Conservation (phyloP, 164 flowering plant species). For the Dillenia suffruticosa region DNA sequence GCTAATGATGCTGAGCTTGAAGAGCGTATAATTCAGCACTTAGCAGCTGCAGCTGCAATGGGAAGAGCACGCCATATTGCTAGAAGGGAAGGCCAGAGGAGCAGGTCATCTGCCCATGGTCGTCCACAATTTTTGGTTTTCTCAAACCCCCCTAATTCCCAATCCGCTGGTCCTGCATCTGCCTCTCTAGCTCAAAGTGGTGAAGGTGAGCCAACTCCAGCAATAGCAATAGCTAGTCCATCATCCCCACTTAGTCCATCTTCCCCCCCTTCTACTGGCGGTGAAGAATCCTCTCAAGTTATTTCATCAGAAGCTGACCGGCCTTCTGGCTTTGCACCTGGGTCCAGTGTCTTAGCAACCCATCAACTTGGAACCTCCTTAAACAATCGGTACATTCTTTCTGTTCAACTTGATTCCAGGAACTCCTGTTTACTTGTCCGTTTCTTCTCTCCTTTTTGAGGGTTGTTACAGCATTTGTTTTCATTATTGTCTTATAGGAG, state of each 20-base stretch:
- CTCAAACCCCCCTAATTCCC: conserved; percentile 18
- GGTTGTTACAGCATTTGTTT: not conserved
- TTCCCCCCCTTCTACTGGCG: conserved; percentile 19
- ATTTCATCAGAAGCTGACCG: conserved; percentile 25
- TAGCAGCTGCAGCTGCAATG: conserved; percentile 52
- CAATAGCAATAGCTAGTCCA: conserved; percentile 21
- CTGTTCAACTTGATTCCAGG: conserved; percentile 10
- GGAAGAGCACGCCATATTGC: conserved; percentile 36
- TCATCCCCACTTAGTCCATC: conserved; percentile 24
- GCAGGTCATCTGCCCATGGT: conserved; percentile 25
- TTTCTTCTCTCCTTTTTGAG: conserved; percentile 3
- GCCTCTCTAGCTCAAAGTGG: conserved; percentile 23
- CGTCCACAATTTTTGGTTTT: conserved; percentile 28
- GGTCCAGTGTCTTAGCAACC: conserved; percentile 19
- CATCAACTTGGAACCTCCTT: conserved; percentile 23
- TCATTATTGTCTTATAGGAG: conserved; percentile 24
- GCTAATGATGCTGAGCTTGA: conserved; percentile 41
- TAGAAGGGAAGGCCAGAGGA: conserved; percentile 37
- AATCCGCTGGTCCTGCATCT: conserved; percentile 15
- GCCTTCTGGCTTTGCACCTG: conserved; percentile 37
- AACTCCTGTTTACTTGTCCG: not conserved
- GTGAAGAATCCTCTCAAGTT: conserved; percentile 29
- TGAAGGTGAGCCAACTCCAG: conserved; percentile 29
- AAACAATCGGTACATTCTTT: conserved; percentile 31
- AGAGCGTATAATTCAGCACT: conserved; percentile 45